A percentile compares a stretch with the other conserved stretches of the same genome.
Evolutionary conservation across 148 eudicot genomes (phyloP).

Genomic region (Simmondsia chinensis): DNA sequence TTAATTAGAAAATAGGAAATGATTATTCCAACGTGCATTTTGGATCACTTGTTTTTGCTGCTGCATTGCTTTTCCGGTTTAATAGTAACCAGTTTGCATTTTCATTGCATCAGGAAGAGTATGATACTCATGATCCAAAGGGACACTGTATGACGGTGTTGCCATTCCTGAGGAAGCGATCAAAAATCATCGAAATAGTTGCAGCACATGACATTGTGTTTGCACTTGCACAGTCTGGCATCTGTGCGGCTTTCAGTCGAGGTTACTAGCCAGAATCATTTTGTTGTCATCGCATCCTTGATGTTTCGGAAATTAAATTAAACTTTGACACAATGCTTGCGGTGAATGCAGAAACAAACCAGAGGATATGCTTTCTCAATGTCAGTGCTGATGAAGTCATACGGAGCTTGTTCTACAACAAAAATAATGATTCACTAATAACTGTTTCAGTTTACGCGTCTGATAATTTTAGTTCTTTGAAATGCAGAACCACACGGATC

Average conservation of each 20-base stretch:
- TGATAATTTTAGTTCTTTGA: slow-evolving; percentile 89
- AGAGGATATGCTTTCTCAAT: slow-evolving; percentile 93
- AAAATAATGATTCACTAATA: slow-evolving; percentile 91
- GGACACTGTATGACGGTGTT: slow-evolving; percentile 64
- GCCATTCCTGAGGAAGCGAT: slow-evolving; percentile 75
- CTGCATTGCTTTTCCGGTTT: neutral
- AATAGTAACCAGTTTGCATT: neutral
- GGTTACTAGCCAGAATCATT: slow-evolving; percentile 24
- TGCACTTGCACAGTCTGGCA: slow-evolving; percentile 95
- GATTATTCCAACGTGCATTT: no score
- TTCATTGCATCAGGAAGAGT: slow-evolving; percentile 62
- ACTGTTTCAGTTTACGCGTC: slow-evolving; percentile 96
- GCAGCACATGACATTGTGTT: slow-evolving; percentile 94
- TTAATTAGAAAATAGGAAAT: no score
- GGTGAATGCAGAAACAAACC: slow-evolving; percentile 76
- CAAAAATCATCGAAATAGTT: slow-evolving; percentile 86
- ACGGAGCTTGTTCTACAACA: slow-evolving; percentile 94
- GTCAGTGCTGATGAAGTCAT: slow-evolving; percentile 87
- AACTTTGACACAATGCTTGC: no score
- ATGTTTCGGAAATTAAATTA: no score
- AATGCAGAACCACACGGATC: slow-evolving; percentile 92
- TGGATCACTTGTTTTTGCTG: no score
- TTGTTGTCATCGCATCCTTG: no score
- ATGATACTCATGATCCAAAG: slow-evolving; percentile 96
- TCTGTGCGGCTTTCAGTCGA: slow-evolving; percentile 97